These are phyloP conservation scores for Eutypa lata DNA, from an alignment of 2,329 filamentous ascomycete species.

Conservation along the genomic window DNA sequence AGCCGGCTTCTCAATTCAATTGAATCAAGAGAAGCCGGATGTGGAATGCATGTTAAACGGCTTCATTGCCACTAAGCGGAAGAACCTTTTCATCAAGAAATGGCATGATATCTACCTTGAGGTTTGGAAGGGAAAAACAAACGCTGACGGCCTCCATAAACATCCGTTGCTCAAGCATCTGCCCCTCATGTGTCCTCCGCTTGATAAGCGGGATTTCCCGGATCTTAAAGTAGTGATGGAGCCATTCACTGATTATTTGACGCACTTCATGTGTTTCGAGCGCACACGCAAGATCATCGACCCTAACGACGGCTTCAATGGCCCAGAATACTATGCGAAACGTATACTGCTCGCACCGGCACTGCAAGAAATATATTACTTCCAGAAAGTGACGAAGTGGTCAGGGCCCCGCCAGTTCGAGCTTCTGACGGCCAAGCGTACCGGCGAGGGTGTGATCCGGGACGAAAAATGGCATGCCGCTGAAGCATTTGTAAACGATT, in stretches of 20 bases:
- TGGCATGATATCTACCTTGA: conserved; percentile 37
- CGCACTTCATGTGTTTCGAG: conserved; percentile 27
- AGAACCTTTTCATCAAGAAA: conserved; percentile 40
- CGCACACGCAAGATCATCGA: conserved; percentile 33
- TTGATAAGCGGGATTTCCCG: conserved; percentile 20
- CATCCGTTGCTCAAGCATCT: conserved; percentile 28
- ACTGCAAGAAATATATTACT: conserved; percentile 26
- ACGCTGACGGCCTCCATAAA: conserved; percentile 27
- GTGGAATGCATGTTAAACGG: conserved; percentile 34
- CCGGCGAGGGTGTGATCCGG: conserved; percentile 18
- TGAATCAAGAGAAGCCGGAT: conserved; percentile 23
- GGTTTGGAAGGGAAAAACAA: conserved; percentile 33
- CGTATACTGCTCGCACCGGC: conserved; percentile 29
- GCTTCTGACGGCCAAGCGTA: conserved; percentile 23
- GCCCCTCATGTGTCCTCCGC: conserved; percentile 21
- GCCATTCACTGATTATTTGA: conserved; percentile 28
- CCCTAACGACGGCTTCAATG: conserved; percentile 30
- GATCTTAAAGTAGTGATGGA: conserved; percentile 20
- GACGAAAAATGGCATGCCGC: conserved; percentile 26
- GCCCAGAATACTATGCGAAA: conserved; percentile 30
- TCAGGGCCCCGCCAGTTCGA: conserved; percentile 30
- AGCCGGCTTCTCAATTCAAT: conserved; percentile 24
- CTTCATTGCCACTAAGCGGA: conserved; percentile 40
- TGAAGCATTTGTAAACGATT: conserved; percentile 24
- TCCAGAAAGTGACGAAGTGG: conserved; percentile 28